Conservation (phyloP, 805 yeast genomes). For the Lachancea kluyveri region DNA sequence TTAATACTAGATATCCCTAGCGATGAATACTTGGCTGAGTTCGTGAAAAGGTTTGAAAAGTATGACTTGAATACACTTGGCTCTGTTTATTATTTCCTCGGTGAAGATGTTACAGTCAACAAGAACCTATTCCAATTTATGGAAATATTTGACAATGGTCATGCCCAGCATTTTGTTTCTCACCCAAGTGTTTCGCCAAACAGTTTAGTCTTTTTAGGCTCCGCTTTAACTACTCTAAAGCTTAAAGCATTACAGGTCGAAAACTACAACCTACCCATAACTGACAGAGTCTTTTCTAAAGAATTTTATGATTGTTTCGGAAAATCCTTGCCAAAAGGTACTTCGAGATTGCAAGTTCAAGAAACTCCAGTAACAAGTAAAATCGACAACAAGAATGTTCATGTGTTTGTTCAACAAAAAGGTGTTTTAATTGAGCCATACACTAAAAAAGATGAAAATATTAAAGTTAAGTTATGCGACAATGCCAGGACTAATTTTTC, state of each 20-base stretch:
- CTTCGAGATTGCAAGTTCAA: conserved; percentile 19
- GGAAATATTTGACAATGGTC: conserved; percentile 41
- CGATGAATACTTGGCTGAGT: conserved; percentile 35
- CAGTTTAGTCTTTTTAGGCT: conserved; percentile 48
- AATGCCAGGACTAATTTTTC: conserved; percentile 9
- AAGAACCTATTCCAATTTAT: conserved; percentile 45
- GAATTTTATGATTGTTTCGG: conserved; percentile 30
- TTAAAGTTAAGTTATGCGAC: conserved; percentile 9
- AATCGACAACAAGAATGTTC: conserved; percentile 18
- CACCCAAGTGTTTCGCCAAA: conserved; percentile 63
- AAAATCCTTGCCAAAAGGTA: conserved; percentile 22
- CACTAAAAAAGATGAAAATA: conserved; percentile 11
- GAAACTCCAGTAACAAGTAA: conserved; percentile 13
- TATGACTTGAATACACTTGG: conserved; percentile 29
- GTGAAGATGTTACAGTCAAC: conserved; percentile 45
- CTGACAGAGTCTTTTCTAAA: conserved; percentile 23
- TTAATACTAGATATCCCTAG: conserved; percentile 72
- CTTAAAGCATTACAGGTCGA: conserved; percentile 47
- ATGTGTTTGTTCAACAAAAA: conserved; percentile 17
- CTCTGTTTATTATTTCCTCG: conserved; percentile 73
- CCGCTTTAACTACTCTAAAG: conserved; percentile 48
- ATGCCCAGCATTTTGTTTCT: conserved; percentile 60
- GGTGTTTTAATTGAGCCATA: conserved; percentile 19
- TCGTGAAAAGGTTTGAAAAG: conserved; percentile 24
- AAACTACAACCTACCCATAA: conserved; percentile 35